Evolutionary conservation across 1,139 yeast genomes (phyloP).

Genomic region (Saccharomyces pastorianus): DNA sequence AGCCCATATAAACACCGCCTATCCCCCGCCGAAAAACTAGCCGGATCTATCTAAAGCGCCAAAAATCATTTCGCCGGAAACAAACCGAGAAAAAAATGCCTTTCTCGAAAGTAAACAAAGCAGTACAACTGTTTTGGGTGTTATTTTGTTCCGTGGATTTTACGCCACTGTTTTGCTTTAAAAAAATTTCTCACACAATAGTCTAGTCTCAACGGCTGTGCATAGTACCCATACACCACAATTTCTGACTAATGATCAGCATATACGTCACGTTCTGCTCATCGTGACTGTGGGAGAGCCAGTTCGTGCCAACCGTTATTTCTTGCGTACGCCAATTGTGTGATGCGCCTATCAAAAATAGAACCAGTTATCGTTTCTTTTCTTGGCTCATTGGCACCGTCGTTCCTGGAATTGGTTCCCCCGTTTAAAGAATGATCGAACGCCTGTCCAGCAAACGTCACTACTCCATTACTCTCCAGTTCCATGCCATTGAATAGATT

Average conservation of each 20-base stretch:
- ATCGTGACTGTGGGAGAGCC: neutral
- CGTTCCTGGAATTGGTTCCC: neutral
- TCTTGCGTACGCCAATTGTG: constrained; percentile 2
- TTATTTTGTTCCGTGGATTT: neutral
- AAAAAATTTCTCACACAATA: neutral
- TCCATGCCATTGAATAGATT: constrained; percentile 18
- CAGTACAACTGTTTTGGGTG: neutral
- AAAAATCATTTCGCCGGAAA: neutral
- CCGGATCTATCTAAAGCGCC: neutral
- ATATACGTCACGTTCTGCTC: neutral
- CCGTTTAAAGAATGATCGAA: neutral
- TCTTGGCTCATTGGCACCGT: constrained; percentile 1
- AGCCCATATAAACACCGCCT: neutral
- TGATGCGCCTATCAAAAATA: constrained; percentile 6
- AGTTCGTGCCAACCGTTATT: constrained; percentile 7
- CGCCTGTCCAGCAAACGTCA: constrained; percentile 6
- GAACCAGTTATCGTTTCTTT: constrained; percentile 7
- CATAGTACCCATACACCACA: neutral
- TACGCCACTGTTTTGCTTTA: neutral
- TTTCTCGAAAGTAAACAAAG: neutral
- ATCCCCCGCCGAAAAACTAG: neutral
- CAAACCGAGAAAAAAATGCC: neutral
- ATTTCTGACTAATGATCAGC: neutral
- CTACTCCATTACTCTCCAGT: constrained; percentile 17
- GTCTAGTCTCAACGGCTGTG: neutral